Evolutionary conservation across 1,284 basidiomycete species (phyloP).

Genomic region (Fomes fomentarius): DNA sequence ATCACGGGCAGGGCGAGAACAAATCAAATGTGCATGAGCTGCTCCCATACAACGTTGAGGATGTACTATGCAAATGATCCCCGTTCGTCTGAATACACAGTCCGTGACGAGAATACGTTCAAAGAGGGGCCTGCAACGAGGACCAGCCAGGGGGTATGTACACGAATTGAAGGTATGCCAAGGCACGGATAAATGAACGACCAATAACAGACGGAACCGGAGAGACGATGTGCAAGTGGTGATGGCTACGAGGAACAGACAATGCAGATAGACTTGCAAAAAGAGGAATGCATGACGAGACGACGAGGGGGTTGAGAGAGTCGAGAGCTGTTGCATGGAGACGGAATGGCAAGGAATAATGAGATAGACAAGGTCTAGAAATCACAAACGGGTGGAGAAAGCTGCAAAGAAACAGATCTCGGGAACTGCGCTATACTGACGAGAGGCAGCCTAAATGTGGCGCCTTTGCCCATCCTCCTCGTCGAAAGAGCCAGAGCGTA

Average conservation of each 20-base stretch:
- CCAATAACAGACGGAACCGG: background rate
- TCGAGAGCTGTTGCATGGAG: background rate
- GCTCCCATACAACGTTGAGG: background rate
- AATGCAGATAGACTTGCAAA: background rate
- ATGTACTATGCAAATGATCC: background rate
- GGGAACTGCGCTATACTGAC: background rate
- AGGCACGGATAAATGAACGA: slow-evolving; percentile 1
- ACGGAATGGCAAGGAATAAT: slow-evolving; percentile 15
- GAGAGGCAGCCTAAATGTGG: slow-evolving; percentile 10
- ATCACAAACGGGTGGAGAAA: slow-evolving; percentile 5
- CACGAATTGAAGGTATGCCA: slow-evolving; percentile 16
- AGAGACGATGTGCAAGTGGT: background rate
- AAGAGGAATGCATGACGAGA: background rate
- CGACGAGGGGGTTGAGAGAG: background rate
- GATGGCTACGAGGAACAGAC: background rate
- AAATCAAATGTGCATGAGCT: no score
- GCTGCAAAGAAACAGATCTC: background rate
- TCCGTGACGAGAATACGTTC: slow-evolving; percentile 1
- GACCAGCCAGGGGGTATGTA: slow-evolving; percentile 15
- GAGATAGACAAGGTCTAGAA: slow-evolving; percentile 21
- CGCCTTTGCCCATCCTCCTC: slow-evolving; percentile 42
- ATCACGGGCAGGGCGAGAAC: no score
- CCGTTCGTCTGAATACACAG: background rate
- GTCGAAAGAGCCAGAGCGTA: slow-evolving; percentile 75
- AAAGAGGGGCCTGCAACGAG: slow-evolving; percentile 10